These are phyloP conservation scores for Nymphaea thermarum DNA, from an alignment of 164 flowering plant genomes.

Conservation along the genomic window DNA sequence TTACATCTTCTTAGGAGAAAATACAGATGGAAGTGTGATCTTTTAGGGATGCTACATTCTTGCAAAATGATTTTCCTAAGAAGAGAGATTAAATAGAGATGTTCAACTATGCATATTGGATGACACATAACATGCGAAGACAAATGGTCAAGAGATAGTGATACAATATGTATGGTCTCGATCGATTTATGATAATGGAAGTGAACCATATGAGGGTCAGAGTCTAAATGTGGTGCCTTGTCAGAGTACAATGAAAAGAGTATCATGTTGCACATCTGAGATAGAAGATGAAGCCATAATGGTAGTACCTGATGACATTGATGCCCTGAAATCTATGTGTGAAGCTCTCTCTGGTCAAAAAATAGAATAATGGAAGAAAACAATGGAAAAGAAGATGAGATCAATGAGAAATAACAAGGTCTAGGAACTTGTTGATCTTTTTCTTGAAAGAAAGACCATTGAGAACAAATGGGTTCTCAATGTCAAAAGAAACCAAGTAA, in stretches of 20 bases:
- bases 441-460: not conserved
- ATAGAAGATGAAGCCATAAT: not conserved
- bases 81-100: no score
- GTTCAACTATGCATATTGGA: not conserved
- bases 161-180: not conserved
- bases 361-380: not conserved
- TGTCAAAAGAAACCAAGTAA: not conserved
- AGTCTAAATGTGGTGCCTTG: not conserved
- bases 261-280: no score
- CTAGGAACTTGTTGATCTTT: not conserved
- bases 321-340: not conserved
- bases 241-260: no score
- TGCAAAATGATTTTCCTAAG: no score
- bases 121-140: not conserved
- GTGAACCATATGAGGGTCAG: not conserved
- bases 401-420: not conserved
- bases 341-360: not conserved
- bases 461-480: no score
- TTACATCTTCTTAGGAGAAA: not conserved
- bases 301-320: not conserved
- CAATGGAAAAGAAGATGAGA: not conserved
- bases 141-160: not conserved
- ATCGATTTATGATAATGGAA: not conserved
- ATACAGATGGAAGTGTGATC: not conserved
- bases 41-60: not conserved